phyloP scores from a whole-genome alignment of 257 asterid genomes.

The Solanum acaule region DNA sequence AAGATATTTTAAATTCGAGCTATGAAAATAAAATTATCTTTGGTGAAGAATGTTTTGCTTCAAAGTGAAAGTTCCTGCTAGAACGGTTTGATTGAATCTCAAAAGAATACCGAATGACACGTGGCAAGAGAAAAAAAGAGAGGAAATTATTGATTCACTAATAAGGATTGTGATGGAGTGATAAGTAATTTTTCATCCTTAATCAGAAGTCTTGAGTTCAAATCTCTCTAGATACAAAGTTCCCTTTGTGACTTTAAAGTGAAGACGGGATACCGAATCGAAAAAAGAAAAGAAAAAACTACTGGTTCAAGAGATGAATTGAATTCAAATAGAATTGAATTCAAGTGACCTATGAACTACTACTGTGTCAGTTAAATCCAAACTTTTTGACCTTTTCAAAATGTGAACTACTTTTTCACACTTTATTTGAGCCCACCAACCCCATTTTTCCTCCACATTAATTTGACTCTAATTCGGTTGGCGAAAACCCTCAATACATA shows the following conservation, averaged over 20 bases:
- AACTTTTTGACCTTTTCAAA: neutral
- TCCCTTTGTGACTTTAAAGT: too few relatives aligned
- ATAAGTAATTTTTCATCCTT: too few relatives aligned
- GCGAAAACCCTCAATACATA: neutral
- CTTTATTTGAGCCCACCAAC: neutral
- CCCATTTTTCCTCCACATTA: neutral
- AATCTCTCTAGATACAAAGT: neutral
- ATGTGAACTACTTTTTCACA: neutral
- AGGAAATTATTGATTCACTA: neutral
- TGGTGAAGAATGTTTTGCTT: neutral
- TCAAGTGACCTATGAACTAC: too few relatives aligned
- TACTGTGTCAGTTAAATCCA: neutral
- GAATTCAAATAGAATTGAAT: neutral
- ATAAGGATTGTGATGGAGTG: neutral
- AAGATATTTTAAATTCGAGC: neutral
- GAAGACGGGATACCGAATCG: fast-evolving
- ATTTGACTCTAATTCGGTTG: neutral
- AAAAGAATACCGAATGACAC: neutral
- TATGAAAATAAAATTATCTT: neutral
- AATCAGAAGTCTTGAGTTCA: neutral
- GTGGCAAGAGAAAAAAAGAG: neutral
- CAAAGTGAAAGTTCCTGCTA: neutral
- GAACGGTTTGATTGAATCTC: neutral
- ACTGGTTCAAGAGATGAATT: neutral
- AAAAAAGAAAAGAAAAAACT: too few relatives aligned